These are phyloP conservation scores for Lentinula sp. DNA, from an alignment of 768 basidiomycete species.

Conservation along the genomic window DNA sequence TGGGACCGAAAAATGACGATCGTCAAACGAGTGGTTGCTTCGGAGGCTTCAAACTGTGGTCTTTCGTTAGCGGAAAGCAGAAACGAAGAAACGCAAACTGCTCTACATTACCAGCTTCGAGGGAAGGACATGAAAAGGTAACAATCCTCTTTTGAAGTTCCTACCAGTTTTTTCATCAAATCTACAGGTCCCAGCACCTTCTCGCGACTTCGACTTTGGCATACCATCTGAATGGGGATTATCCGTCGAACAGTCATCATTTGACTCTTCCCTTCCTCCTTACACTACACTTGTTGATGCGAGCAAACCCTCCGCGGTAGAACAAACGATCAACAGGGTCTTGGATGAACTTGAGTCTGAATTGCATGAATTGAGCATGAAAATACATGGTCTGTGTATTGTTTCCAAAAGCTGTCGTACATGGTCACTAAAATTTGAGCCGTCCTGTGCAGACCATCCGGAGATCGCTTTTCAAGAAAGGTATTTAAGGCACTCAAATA, in stretches of 20 bases:
- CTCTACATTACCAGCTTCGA: not conserved
- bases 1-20: not conserved
- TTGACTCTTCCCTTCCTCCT: constrained; percentile 2
- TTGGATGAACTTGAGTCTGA: constrained; percentile 46
- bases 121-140: not conserved
- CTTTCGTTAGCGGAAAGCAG: constrained; percentile 9
- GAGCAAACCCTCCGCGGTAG: constrained; percentile 4
- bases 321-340: constrained; percentile 42
- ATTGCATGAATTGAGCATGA: constrained; percentile 59
- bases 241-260: constrained; percentile 14
- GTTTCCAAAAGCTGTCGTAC: not conserved
- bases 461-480: constrained; percentile 63
- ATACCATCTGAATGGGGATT: constrained; percentile 20
- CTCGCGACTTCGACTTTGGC: constrained; percentile 37
- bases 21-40: constrained; percentile 29
- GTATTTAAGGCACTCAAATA: constrained; percentile 16
- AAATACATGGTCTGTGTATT: constrained; percentile 57
- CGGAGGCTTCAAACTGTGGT: constrained; percentile 15
- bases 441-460: constrained; percentile 44
- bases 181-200: constrained; percentile 30
- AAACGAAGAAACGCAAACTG: not conserved
- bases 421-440: constrained; percentile 6
- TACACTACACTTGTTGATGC: not conserved
- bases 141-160: not conserved
- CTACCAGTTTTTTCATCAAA: constrained; percentile 1